Conservation (phyloP, 176 grass and related monocot genomes). For the Chloris gayana region DNA sequence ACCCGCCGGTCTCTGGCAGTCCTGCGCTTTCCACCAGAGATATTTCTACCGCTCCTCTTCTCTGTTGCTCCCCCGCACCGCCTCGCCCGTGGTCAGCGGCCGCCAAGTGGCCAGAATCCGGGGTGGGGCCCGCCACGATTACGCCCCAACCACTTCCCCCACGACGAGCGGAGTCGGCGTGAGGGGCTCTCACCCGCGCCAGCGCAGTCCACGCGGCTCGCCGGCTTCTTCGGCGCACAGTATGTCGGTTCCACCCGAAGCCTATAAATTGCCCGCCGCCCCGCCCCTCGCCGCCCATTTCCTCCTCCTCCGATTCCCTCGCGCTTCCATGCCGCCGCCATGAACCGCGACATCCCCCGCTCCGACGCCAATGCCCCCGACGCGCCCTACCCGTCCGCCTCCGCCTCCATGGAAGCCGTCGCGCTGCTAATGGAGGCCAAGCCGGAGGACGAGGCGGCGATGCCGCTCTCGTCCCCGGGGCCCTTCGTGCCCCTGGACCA, state of each 20-base stretch:
- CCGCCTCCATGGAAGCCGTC: slow-evolving; percentile 19
- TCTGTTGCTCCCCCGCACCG: slow-evolving; percentile 22
- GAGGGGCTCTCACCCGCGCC: not conserved
- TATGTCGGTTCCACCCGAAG: slow-evolving; percentile 62
- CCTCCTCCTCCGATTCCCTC: not conserved
- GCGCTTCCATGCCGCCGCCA: not conserved
- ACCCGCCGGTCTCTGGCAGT: not conserved
- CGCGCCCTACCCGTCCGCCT: not conserved
- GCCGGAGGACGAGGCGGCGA: slow-evolving; percentile 26
- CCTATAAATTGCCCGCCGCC: slow-evolving; percentile 52
- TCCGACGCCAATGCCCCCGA: not conserved
- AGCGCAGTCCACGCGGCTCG: slow-evolving; percentile 25
- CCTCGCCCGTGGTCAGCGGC: slow-evolving; percentile 5
- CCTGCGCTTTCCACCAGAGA: not conserved
- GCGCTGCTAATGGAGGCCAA: slow-evolving; percentile 46
- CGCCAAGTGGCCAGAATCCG: slow-evolving; percentile 34
- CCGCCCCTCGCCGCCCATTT: slow-evolving; percentile 9
- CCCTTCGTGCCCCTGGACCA: slow-evolving; percentile 27
- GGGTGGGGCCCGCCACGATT: slow-evolving; percentile 14
- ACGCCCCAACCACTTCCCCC: no score
- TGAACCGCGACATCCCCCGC: slow-evolving; percentile 23
- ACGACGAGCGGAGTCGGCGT: not conserved
- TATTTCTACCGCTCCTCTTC: slow-evolving; percentile 15
- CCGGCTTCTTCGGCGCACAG: slow-evolving; percentile 25
- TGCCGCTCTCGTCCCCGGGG: not conserved